Conservation (phyloP, 495 filamentous ascomycete genomes). For the Trichodelitschia bisporula region DNA sequence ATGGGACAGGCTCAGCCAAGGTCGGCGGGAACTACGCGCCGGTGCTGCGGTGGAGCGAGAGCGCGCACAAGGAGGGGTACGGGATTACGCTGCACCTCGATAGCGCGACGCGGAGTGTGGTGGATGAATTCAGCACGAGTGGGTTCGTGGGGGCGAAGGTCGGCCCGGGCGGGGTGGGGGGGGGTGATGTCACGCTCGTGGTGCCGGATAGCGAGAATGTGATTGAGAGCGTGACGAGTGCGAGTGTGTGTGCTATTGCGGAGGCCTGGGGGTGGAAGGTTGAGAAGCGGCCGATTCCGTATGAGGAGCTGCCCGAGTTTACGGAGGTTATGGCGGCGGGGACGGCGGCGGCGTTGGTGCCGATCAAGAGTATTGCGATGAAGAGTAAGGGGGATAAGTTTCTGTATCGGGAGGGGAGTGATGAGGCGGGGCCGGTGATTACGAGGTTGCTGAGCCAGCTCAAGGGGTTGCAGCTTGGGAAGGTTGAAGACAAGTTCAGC, state of each 20-base stretch:
- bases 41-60: slow-evolving; percentile 56
- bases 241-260: slow-evolving; percentile 43
- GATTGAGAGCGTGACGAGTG: slow-evolving; percentile 60
- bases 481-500: slow-evolving; percentile 44
- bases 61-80: slow-evolving; percentile 43
- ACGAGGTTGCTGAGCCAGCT: slow-evolving; percentile 45
- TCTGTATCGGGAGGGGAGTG: slow-evolving; percentile 16
- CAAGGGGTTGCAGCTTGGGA: slow-evolving; percentile 66
- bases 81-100: slow-evolving; percentile 78
- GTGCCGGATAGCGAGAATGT: slow-evolving; percentile 60
- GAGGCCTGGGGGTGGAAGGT: slow-evolving; percentile 16
- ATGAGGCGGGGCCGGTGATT: slow-evolving; percentile 30
- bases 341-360: slow-evolving; percentile 77
- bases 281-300: slow-evolving; percentile 28
- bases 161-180: slow-evolving; percentile 12
- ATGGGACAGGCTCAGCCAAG: slow-evolving; percentile 51
- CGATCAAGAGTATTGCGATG: slow-evolving; percentile 68
- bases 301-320: slow-evolving; percentile 55
- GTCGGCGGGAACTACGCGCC: slow-evolving; percentile 66
- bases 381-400: slow-evolving; percentile 39
- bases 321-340: slow-evolving; percentile 77
- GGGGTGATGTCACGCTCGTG: slow-evolving; percentile 44
- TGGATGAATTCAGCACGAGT: slow-evolving; percentile 79
- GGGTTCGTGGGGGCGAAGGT: slow-evolving; percentile 57
- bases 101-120: slow-evolving; percentile 46